Conservation (phyloP, 139 green algal genomes). For the Micractinium conductrix region DNA sequence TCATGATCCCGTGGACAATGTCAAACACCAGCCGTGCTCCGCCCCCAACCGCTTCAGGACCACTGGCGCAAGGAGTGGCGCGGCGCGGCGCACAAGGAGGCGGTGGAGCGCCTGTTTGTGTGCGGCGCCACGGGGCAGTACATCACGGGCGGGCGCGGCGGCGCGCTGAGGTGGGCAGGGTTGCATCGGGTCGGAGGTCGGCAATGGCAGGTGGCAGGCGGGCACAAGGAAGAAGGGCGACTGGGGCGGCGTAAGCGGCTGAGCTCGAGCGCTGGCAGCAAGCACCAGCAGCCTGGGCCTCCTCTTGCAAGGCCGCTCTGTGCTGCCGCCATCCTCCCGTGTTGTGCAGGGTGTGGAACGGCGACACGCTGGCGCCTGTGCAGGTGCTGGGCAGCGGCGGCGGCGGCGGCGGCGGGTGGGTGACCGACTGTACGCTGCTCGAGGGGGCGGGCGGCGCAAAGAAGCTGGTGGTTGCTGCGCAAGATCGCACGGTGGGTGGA, state of each 20-base stretch:
- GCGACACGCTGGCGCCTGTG: conserved; percentile 65
- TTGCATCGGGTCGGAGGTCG: too few species aligned
- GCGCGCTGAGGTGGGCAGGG: not conserved
- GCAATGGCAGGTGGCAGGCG: not conserved
- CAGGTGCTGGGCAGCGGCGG: conserved; percentile 66
- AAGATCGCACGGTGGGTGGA: conserved; percentile 64
- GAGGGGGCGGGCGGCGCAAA: conserved; percentile 34
- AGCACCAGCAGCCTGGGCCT: not conserved
- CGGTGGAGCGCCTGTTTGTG: conserved; percentile 62
- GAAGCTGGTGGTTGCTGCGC: conserved; percentile 73
- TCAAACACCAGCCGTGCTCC: not conserved
- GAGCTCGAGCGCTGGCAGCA: not conserved
- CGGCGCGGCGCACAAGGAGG: conserved; percentile 49
- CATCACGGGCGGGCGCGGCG: conserved; percentile 59
- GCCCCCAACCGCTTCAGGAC: conserved; percentile 23
- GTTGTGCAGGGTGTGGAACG: conserved; percentile 70
- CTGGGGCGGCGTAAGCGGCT: not conserved
- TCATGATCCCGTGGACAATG: not conserved
- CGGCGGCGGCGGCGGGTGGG: too few species aligned
- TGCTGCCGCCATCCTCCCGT: not conserved
- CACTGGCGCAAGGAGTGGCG: conserved; percentile 56
- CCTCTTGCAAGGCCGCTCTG: not conserved
- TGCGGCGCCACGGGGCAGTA: conserved; percentile 75
- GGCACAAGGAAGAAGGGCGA: not conserved
- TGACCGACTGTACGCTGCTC: conserved; percentile 74